Evolutionary conservation across 306 rosid genomes (phyloP), one percentile per base, ranked within the genome.

Genomic region (Cucurbita pepo): DNA sequence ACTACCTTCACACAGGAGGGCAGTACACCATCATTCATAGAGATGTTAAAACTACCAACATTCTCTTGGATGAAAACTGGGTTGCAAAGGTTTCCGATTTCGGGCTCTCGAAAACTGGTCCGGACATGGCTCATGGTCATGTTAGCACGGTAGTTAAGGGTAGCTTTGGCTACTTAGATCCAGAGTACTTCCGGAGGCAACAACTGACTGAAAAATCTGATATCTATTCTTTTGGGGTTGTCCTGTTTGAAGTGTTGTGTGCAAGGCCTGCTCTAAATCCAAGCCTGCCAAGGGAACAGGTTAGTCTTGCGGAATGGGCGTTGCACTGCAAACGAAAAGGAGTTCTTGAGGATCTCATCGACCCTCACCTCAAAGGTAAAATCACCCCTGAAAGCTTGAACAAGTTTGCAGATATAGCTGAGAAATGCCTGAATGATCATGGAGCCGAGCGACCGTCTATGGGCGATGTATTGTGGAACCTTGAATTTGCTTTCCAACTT

Each of bases 81-180:
- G 88, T 76, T 11, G 88, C 88, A 3, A 84, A 84, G 50, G 88
- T 84, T 63, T 84, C 88, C 0, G 88, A 84, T 65, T 84, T 84
- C 1, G 88, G 88, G 59, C 88, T 84, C 63, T 84, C 88, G 0
- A 84, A 84, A 61, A 84, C 88, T 1, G 88, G 88, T 50, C 88
- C 88, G 2, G 79, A 84, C 59, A 15, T 84, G 85, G 60, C 82
- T 21, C 65, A 51, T 8, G 85, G 85, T 41, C 88, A 84, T 50
- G 88, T 84, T 56, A 84, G 88, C 69, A 84, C 88, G 8, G 88
- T 84, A 18, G 88, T 84, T 19, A 84, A 84, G 77, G 88, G 88
- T 6, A 84, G 88, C 78, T 81, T 84, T 36, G 85, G 88, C 18
- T 84, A 84, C 73, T 74, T 84, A 63, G 88, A 84, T 57, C 88